A percentile compares a stretch with the other conserved stretches of the same genome.
Evolutionary conservation across 2,329 filamentous ascomycete genomes (phyloP).

Genomic region (Karstenula rhodostoma): DNA sequence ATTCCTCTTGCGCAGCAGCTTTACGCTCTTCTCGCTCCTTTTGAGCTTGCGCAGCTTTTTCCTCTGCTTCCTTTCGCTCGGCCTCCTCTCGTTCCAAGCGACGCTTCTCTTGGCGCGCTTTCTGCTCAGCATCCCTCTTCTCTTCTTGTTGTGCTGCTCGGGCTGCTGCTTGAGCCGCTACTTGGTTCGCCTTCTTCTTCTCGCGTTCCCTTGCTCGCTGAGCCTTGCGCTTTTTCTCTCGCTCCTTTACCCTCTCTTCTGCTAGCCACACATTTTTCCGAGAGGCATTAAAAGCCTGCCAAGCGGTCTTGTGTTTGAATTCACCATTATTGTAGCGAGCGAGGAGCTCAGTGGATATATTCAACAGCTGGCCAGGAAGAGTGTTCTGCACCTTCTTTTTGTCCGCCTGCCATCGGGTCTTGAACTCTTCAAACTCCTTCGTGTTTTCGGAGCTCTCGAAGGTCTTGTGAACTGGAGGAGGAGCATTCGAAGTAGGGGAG

Average conservation of each 20-base stretch:
- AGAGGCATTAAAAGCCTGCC: neutral
- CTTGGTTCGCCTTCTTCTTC: too few species aligned
- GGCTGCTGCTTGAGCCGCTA: too few species aligned
- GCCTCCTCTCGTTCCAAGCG: neutral
- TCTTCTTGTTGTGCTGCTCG: neutral
- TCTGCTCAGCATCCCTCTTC: neutral
- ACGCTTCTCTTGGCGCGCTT: neutral
- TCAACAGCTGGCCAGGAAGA: neutral
- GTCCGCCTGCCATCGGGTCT: neutral
- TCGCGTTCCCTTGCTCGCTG: neutral
- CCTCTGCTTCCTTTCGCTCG: neutral
- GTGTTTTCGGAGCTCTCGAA: neutral
- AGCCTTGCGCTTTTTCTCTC: neutral
- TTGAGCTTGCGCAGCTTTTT: neutral
- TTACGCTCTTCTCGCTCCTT: neutral
- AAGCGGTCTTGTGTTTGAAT: neutral
- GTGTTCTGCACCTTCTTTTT: too few species aligned
- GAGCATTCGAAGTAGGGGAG: neutral
- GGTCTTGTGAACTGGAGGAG: neutral
- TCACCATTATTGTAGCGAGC: neutral
- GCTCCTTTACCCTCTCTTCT: neutral
- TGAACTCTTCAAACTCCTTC: neutral
- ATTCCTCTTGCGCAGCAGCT: neutral
- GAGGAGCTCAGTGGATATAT: too few species aligned
- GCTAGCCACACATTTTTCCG: too few species aligned